Evolutionary conservation across 1,284 basidiomycete species (phyloP).

Genomic region (Takashimella koratensis): DNA sequence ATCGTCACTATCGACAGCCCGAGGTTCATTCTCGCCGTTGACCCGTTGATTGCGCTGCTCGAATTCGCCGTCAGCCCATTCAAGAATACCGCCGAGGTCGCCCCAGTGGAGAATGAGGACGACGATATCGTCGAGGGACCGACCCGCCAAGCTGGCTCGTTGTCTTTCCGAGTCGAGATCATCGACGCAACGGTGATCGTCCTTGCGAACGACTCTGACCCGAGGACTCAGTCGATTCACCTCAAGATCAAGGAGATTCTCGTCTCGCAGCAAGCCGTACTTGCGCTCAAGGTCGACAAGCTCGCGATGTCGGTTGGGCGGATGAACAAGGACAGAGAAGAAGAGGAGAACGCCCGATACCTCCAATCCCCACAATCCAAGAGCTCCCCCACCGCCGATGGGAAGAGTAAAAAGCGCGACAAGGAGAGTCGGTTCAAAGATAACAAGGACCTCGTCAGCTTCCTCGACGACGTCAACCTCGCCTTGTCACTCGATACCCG

Average conservation of each 20-base stretch:
- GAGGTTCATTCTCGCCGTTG: constrained; percentile 87
- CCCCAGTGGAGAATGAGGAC: constrained; percentile 26
- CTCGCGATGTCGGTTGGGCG: constrained; percentile 91
- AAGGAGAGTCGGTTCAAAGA: background rate
- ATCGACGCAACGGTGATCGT: constrained; percentile 88
- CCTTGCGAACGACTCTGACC: constrained; percentile 76
- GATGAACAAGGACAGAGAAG: constrained; percentile 63
- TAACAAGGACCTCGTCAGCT: constrained; percentile 68
- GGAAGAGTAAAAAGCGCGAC: background rate
- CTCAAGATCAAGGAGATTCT: constrained; percentile 79
- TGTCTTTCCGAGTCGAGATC: constrained; percentile 77
- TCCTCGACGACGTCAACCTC: constrained; percentile 89
- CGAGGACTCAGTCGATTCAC: constrained; percentile 82
- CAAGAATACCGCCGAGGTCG: constrained; percentile 22
- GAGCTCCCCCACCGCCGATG: constrained; percentile 46
- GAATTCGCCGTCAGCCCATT: constrained; percentile 77
- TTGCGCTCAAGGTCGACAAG: constrained; percentile 75
- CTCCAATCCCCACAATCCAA: background rate
- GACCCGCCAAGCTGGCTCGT: constrained; percentile 14
- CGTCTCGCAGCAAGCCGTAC: constrained; percentile 86
- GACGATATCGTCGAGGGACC: constrained; percentile 30
- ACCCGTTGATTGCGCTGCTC: constrained; percentile 83
- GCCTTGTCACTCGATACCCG: constrained; percentile 83
- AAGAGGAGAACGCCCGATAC: background rate
- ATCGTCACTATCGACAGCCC: constrained; percentile 91